Evolutionary conservation across 2,329 filamentous ascomycete species (phyloP).

Genomic region (Fusarium lyarnte): DNA sequence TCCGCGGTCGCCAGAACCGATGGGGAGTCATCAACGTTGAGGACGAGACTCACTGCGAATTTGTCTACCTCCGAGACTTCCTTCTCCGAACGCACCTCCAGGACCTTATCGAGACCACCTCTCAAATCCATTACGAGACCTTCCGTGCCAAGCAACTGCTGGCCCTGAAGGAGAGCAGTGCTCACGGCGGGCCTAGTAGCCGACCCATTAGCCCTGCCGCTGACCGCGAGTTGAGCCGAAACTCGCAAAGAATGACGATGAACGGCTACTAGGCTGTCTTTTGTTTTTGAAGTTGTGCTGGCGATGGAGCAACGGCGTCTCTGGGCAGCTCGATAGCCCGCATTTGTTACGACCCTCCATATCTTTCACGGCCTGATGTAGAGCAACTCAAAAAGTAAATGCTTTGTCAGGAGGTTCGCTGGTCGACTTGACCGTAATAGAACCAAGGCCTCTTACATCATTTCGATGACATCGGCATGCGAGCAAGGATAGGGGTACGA

Average conservation of each 20-base stretch:
- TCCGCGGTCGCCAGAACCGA: constrained; percentile 96
- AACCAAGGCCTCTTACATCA: constrained; percentile 32
- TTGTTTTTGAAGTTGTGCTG: constrained; percentile 45
- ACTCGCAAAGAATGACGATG: constrained; percentile 97
- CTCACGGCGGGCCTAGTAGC: constrained; percentile 78
- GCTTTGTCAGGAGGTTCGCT: constrained; percentile 36
- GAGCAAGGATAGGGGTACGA: constrained; percentile 34
- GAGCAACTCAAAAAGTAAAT: constrained; percentile 42
- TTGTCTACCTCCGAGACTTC: constrained; percentile 98
- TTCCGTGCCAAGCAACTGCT: constrained; percentile 99
- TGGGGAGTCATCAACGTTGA: constrained; percentile 99
- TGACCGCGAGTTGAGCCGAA: constrained; percentile 94
- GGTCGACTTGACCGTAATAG: constrained; percentile 25
- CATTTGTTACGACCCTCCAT: constrained; percentile 46
- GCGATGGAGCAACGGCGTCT: constrained; percentile 49
- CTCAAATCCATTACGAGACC: constrained; percentile 99
- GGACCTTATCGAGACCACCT: constrained; percentile 98
- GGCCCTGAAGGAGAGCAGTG: constrained; percentile 97
- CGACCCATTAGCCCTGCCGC: constrained; percentile 95
- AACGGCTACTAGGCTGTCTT: constrained; percentile 83
- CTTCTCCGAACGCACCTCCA: constrained; percentile 97
- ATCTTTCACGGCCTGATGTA: constrained; percentile 46
- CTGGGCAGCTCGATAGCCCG: constrained; percentile 43
- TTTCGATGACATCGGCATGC: constrained; percentile 33
- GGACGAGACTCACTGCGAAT: constrained; percentile 99